phyloP scores from a whole-genome alignment of 441 rosid genomes.

The Mallotus japonicus region DNA sequence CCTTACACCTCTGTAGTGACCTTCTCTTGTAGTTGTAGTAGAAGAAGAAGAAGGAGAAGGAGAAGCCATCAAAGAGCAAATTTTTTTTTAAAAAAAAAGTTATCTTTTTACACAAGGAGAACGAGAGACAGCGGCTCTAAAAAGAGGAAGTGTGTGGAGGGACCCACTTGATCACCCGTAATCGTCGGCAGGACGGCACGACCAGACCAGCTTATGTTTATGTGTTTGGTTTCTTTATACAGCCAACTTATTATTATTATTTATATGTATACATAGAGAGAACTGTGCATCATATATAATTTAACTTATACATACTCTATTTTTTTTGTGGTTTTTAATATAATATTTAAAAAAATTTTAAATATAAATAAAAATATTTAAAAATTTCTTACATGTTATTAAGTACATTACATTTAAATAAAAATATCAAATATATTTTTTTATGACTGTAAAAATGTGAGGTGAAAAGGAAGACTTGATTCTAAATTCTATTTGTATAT shows the following conservation, averaged over 20 bases:
- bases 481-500: too few species aligned
- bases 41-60: background rate
- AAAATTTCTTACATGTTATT: too few species aligned
- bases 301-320: too few species aligned
- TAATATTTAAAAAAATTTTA: too few species aligned
- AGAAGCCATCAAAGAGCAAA: slow-evolving; percentile 18
- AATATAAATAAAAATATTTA: too few species aligned
- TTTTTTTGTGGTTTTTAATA: too few species aligned
- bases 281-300: background rate
- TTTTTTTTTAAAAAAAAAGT: background rate
- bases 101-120: slow-evolving; percentile 7
- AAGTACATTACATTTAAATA: too few species aligned
- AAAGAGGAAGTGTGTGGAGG: slow-evolving; percentile 16
- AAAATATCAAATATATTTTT: too few species aligned
- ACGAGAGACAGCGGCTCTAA: background rate
- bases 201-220: slow-evolving; percentile 19
- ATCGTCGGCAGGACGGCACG: slow-evolving; percentile 64
- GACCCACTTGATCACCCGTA: slow-evolving; percentile 62
- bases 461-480: too few species aligned
- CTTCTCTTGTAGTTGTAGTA: slow-evolving; percentile 42
- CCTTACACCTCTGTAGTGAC: slow-evolving; percentile 91
- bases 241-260: background rate
- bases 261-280: background rate
- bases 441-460: too few species aligned
- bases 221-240: background rate